Evolutionary conservation across 2,329 filamentous ascomycete species (phyloP).

Genomic region (Geosmithia flava): DNA sequence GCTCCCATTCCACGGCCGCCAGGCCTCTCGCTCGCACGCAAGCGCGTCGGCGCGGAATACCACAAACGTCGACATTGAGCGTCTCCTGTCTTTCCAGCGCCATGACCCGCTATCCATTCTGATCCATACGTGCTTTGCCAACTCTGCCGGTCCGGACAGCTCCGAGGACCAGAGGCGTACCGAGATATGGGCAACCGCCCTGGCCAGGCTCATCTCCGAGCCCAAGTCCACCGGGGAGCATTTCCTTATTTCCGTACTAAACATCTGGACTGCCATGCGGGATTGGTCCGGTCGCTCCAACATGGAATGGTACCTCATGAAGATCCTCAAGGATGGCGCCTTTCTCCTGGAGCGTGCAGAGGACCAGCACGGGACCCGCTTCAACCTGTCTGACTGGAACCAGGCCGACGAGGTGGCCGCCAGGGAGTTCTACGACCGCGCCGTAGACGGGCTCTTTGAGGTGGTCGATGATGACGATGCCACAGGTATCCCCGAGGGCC

Average conservation of each 20-base stretch:
- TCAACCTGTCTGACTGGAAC: slow-evolving; percentile 61
- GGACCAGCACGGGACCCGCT: slow-evolving; percentile 59
- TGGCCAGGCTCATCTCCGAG: slow-evolving; percentile 70
- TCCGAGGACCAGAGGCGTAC: slow-evolving; percentile 69
- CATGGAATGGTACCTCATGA: slow-evolving; percentile 90
- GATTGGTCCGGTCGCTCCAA: slow-evolving; percentile 84
- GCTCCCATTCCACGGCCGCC: slow-evolving; percentile 52
- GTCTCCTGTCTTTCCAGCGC: slow-evolving; percentile 77
- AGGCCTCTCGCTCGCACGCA: slow-evolving; percentile 30
- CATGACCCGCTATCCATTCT: slow-evolving; percentile 77
- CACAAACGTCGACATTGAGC: slow-evolving; percentile 58
- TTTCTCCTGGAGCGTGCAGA: slow-evolving; percentile 81
- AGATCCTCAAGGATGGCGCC: slow-evolving; percentile 82
- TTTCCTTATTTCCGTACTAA: slow-evolving; percentile 72
- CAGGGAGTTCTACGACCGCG: slow-evolving; percentile 79
- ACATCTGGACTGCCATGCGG: slow-evolving; percentile 75
- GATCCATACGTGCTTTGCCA: slow-evolving; percentile 81
- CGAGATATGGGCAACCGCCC: slow-evolving; percentile 79
- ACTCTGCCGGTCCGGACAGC: slow-evolving; percentile 70
- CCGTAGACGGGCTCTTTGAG: slow-evolving; percentile 70
- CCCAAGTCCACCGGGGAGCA: slow-evolving; percentile 66
- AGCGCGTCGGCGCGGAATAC: slow-evolving; percentile 28
- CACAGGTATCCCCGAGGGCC: slow-evolving; percentile 75
- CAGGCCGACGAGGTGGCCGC: slow-evolving; percentile 71
- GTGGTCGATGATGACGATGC: slow-evolving; percentile 75